Conservation (phyloP, 768 basidiomycete genomes). For the Pisolithus marmoratus region DNA sequence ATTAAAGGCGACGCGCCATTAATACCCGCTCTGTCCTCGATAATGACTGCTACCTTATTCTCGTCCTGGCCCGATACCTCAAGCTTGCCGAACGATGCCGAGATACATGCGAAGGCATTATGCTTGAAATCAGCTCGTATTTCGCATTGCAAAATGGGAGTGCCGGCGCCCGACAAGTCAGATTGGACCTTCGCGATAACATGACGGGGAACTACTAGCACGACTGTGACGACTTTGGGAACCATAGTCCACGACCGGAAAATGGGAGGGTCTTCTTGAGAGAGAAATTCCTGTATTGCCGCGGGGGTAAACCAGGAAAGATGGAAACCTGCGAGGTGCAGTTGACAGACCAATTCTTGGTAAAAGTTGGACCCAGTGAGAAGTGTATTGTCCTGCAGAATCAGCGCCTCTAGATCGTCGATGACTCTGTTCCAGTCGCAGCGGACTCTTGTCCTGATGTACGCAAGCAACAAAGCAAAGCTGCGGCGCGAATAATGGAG, state of each 20-base stretch:
- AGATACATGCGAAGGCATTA: conserved; percentile 18
- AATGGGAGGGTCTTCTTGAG: conserved; percentile 4
- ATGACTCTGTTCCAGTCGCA: conserved; percentile 42
- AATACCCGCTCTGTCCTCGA: conserved; percentile 14
- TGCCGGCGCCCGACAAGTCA: conserved; percentile 16
- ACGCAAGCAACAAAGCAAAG: conserved; percentile 40
- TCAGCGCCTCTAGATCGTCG: conserved; percentile 20
- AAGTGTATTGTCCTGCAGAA: conserved; percentile 11
- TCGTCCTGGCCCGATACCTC: conserved; percentile 11
- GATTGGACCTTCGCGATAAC: conserved; percentile 17
- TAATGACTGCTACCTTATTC: conserved; percentile 14
- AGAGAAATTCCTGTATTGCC: conserved; percentile 5
- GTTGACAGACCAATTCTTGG: conserved; percentile 44
- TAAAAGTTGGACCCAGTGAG: conserved; percentile 28
- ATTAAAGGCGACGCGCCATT: conserved; percentile 14
- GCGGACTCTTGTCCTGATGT: conserved; percentile 32
- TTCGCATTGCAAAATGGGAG: conserved; percentile 23
- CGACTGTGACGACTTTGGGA: conserved; percentile 27
- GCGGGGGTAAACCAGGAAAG: conserved; percentile 11
- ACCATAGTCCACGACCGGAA: conserved; percentile 28
- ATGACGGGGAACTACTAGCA: conserved; percentile 28
- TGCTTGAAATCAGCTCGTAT: conserved; percentile 8
- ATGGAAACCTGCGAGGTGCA: conserved; percentile 33
- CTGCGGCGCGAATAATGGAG: conserved; percentile 45
- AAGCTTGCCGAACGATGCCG: conserved; percentile 17